phyloP scores from a whole-genome alignment of 805 yeast species.

The Cyberlindnera xylosilytica region DNA sequence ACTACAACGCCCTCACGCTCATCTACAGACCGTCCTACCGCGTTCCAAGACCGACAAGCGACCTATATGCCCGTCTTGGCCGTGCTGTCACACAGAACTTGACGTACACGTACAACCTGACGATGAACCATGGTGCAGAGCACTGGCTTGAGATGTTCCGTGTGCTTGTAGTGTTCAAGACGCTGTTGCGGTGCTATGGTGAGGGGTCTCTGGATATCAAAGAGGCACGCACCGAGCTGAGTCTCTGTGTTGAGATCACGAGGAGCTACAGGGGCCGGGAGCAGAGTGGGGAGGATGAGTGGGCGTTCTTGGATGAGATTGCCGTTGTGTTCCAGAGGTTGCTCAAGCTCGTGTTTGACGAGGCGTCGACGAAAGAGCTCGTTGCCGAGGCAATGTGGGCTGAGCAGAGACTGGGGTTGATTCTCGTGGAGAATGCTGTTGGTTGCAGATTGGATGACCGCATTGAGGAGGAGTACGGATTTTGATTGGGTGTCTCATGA shows the following conservation, averaged over 20 bases:
- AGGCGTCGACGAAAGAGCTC: slow-evolving; percentile 36
- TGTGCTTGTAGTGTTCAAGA: slow-evolving; percentile 45
- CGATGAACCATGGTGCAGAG: slow-evolving; percentile 30
- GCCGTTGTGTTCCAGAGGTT: slow-evolving; percentile 45
- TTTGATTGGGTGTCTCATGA: too few relatives aligned
- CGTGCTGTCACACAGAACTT: slow-evolving; percentile 44
- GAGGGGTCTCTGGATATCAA: slow-evolving; percentile 44
- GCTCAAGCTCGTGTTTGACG: slow-evolving; percentile 42
- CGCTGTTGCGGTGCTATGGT: slow-evolving; percentile 44
- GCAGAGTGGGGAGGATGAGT: slow-evolving; percentile 26
- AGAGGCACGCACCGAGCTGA: slow-evolving; percentile 47
- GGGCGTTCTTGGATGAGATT: slow-evolving; percentile 47
- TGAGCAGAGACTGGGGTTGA: slow-evolving; percentile 42
- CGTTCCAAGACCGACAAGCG: slow-evolving; percentile 41
- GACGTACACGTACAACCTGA: slow-evolving; percentile 44
- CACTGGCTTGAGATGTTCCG: slow-evolving; percentile 50
- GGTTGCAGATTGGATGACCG: slow-evolving; percentile 34
- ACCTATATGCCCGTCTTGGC: slow-evolving; percentile 40
- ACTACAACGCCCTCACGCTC: slow-evolving; percentile 44
- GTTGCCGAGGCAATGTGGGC: slow-evolving; percentile 42
- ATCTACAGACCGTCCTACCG: slow-evolving; percentile 48
- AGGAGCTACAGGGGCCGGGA: slow-evolving; percentile 39
- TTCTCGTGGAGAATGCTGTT: slow-evolving; percentile 43
- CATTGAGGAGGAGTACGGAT: slow-evolving; percentile 23
- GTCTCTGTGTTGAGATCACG: slow-evolving; percentile 45